A percentile compares a stretch with the other conserved stretches of the same genome.
Conservation (phyloP, 1,139 yeast genomes). For the Suhomyces kunorum region DNA sequence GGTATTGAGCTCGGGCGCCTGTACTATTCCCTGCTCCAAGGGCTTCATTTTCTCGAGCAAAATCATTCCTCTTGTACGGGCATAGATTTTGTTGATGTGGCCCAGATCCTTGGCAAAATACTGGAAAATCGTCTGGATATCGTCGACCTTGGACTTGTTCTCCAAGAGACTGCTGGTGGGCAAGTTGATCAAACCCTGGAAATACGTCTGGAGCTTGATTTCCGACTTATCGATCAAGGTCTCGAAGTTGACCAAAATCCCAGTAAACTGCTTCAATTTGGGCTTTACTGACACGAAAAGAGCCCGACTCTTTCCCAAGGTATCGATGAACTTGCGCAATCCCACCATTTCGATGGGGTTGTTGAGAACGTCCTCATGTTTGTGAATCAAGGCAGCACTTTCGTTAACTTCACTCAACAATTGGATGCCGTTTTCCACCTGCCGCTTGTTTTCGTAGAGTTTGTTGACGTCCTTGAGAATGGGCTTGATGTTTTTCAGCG, state of each 20-base stretch:
- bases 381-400: constrained; percentile 61
- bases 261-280: constrained; percentile 48
- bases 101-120: constrained; percentile 42
- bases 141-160: constrained; percentile 21
- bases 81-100: constrained; percentile 45
- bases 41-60: constrained; percentile 45
- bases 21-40: constrained; percentile 36
- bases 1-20: constrained; percentile 36
- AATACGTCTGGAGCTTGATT: constrained; percentile 38
- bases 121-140: constrained; percentile 37
- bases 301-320: constrained; percentile 35
- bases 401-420: constrained; percentile 65
- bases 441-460: constrained; percentile 55
- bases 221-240: constrained; percentile 50
- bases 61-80: constrained; percentile 48
- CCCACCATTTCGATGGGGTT: constrained; percentile 44
- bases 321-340: constrained; percentile 37
- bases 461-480: constrained; percentile 63
- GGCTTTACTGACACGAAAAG: constrained; percentile 40
- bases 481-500: constrained; percentile 70
- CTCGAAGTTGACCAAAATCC: constrained; percentile 50
- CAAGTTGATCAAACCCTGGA: constrained; percentile 24
- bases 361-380: constrained; percentile 47
- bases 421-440: constrained; percentile 60
- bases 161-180: constrained; percentile 15